A percentile compares a stretch with the other conserved stretches of the same genome.
These are phyloP conservation scores for Colletotrichum tofieldiae DNA, from an alignment of 2,329 filamentous ascomycete genomes.

Conservation along the genomic window DNA sequence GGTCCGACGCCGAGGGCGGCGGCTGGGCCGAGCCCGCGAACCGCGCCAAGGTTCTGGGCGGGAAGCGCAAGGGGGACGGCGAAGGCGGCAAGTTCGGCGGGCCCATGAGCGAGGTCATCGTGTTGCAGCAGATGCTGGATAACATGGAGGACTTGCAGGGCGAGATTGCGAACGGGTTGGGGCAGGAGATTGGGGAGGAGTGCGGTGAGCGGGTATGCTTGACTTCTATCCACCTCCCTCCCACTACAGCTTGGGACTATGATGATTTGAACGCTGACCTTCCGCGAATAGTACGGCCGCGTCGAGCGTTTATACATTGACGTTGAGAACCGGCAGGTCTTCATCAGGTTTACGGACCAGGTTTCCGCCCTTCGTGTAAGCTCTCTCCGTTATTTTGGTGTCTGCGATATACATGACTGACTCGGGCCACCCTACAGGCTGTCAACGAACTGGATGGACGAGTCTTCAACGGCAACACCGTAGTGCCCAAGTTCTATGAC, in stretches of 20 bases:
- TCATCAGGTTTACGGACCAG: conserved; percentile 92
- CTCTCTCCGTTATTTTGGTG: conserved; percentile 43
- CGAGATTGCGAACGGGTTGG: conserved; percentile 83
- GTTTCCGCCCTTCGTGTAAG: conserved; percentile 87
- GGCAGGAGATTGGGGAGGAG: conserved; percentile 96
- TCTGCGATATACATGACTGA: background rate
- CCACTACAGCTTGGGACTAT: conserved; percentile 25
- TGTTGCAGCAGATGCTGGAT: conserved; percentile 88
- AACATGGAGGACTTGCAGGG: conserved; percentile 81
- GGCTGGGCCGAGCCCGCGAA: conserved; percentile 80
- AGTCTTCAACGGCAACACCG: conserved; percentile 89
- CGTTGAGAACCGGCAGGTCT: conserved; percentile 77
- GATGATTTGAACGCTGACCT: conserved; percentile 21
- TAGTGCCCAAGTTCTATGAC: conserved; percentile 87
- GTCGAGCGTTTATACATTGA: conserved; percentile 87
- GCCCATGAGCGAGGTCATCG: conserved; percentile 85
- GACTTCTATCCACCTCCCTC: conserved; percentile 4
- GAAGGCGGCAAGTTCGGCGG: conserved; percentile 70
- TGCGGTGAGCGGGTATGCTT: conserved; percentile 81
- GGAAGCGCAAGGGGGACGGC: conserved; percentile 67
- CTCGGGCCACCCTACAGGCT: conserved; percentile 66
- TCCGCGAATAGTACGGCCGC: conserved; percentile 76
- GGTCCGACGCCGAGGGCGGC: conserved; percentile 83
- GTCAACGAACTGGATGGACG: conserved; percentile 92
- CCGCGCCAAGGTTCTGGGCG: conserved; percentile 86